Base-by-base conservation (phyloP, 2,329 filamentous ascomycete species). In the Fusarium citri region DNA sequence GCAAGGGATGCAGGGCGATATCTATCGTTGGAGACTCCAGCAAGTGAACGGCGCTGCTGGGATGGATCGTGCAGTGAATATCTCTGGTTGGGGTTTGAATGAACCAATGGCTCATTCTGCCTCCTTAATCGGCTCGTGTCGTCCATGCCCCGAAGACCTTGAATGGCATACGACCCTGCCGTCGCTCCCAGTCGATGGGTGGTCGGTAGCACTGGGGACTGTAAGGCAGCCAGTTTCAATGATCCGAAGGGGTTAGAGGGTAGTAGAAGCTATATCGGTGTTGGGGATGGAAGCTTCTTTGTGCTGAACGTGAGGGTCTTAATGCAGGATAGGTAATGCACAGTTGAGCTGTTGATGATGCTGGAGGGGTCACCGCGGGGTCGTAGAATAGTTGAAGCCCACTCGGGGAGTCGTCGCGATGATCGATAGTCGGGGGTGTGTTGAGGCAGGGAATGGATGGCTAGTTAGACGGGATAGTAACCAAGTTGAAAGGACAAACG, bases 101-200 rank as follows among this genome's bases (percentile, higher is more conserved):
- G 90, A 80, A 87, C 84, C 79, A 88, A 86, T 82, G 87, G 85
- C 82, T 92, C 92, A 87, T 91, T 88, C 84, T 92, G 91, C 87
- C 92, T 91, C 84, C 89, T 87, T 78, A 89, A 86, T 78, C 87
- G 89, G 81, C 88, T 88, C 83, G 90, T 88, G 82, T 92, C 89
- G 85, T 95, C 93, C 93, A 96, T 96, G 79, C 88, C 89, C 82
- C 81, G 79, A 84, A 84, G 79, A 77, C 83, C 81, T 79, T 83
- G 80, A 80, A 85, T 81, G 77, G 81, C 79, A 81, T 83, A 83
- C 80, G 84, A 83, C 82, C 83, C 84, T 82, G 85, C 81, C 81
- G 84, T 83, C 81, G 86, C 85, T 85, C 87, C 85, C 78, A 88
- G 85, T 84, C 86, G 87, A 83, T 88, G 86, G 83, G 86, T 86